Percentiles rank a stretch among this genome's conserved stretches.
Evolutionary conservation across 331 rosid species (phyloP).

Genomic region (Rhamnella rubrinervis): DNA sequence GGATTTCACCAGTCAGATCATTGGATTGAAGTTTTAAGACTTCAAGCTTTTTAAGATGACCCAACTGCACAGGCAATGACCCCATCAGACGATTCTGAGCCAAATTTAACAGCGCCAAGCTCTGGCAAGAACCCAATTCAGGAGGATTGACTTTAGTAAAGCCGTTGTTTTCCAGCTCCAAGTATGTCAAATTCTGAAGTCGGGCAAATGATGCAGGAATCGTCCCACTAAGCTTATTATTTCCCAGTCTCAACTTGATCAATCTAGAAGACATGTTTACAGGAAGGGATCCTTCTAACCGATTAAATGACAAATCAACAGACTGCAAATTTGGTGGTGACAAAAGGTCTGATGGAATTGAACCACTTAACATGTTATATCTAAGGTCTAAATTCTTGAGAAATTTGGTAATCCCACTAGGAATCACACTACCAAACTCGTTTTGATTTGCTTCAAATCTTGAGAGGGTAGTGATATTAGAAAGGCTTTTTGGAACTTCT

Average conservation of each 20-base stretch:
- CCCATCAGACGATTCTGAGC: conserved; percentile 55
- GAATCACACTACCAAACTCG: conserved; percentile 38
- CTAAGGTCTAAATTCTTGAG: conserved; percentile 66
- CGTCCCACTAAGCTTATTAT: conserved; percentile 40
- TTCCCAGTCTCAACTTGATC: conserved; percentile 69
- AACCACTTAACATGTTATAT: conserved; percentile 37
- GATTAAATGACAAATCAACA: conserved; percentile 64
- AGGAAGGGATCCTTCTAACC: conserved; percentile 48
- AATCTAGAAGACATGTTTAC: conserved; percentile 34
- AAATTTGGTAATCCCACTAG: conserved; percentile 43
- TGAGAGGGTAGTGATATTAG: conserved; percentile 34
- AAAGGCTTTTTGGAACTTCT: conserved; percentile 46
- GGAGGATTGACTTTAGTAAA: conserved; percentile 49
- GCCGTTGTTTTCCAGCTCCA: conserved; percentile 61
- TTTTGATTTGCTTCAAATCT: conserved; percentile 72
- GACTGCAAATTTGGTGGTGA: conserved; percentile 33
- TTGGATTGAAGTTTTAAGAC: conserved; percentile 63
- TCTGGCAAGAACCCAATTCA: conserved; percentile 45
- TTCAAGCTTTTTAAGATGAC: conserved; percentile 49
- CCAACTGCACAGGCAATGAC: conserved; percentile 46
- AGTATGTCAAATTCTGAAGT: conserved; percentile 37
- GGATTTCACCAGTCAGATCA: conserved; percentile 54
- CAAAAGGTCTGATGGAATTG: conserved; percentile 55
- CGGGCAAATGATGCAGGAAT: conserved; percentile 32
- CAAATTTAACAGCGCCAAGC: conserved; percentile 63